Conservation (phyloP, 192 early-diverging fungal genomes). For the Gaertneriomyces semiglobifer region DNA sequence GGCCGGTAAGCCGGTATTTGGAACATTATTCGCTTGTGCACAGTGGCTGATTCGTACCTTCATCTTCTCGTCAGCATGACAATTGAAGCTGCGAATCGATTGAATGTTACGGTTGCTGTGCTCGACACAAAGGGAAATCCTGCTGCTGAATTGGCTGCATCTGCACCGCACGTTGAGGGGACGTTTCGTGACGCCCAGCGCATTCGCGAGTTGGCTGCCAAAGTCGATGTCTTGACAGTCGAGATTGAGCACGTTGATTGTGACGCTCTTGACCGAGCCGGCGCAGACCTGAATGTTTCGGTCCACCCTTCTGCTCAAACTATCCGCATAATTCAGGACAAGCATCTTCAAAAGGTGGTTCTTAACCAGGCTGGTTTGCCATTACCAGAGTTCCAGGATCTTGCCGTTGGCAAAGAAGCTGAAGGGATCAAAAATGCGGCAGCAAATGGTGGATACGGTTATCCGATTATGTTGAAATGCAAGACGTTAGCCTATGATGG, state of each 20-base stretch:
- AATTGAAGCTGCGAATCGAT: slow-evolving; percentile 87
- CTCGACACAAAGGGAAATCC: slow-evolving; percentile 75
- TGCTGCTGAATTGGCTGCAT: slow-evolving; percentile 82
- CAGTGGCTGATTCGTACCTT: not conserved
- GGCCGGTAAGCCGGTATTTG: slow-evolving; percentile 58
- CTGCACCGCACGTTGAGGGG: slow-evolving; percentile 70
- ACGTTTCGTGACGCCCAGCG: slow-evolving; percentile 76
- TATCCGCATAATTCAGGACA: slow-evolving; percentile 92
- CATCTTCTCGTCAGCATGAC: slow-evolving; percentile 65
- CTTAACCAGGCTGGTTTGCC: slow-evolving; percentile 65
- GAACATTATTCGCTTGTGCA: not conserved
- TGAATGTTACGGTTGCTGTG: slow-evolving; percentile 79
- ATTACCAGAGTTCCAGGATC: slow-evolving; percentile 65
- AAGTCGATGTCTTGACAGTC: slow-evolving; percentile 84
- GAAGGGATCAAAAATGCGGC: slow-evolving; percentile 46
- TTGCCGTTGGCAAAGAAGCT: slow-evolving; percentile 42
- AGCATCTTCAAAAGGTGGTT: slow-evolving; percentile 85
- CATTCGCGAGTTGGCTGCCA: slow-evolving; percentile 71
- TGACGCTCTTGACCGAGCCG: slow-evolving; percentile 51
- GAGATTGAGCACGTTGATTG: slow-evolving; percentile 98
- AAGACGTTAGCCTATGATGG: slow-evolving; percentile 94
- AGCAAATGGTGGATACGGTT: slow-evolving; percentile 64
- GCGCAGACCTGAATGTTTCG: slow-evolving; percentile 37
- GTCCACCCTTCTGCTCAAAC: slow-evolving; percentile 82
- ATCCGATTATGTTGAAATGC: slow-evolving; percentile 94